A percentile compares a stretch with the other conserved stretches of the same genome.
Conservation (phyloP, 805 yeast genomes). For the Ogataea methanolica region DNA sequence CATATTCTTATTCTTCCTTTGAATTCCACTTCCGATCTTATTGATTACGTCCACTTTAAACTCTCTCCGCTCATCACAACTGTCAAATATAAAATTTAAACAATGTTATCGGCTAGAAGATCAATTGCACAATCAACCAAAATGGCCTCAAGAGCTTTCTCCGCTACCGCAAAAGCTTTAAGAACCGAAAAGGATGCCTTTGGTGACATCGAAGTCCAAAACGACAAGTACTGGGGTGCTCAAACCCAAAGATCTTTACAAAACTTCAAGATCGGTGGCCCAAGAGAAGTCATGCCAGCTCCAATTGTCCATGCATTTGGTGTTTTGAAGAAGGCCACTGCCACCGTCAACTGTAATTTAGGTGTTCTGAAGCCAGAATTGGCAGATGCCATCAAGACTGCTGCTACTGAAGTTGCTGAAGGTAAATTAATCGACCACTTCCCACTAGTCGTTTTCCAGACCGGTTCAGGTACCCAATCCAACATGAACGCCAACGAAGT, state of each 20-base stretch:
- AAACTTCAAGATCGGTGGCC: constrained; percentile 96
- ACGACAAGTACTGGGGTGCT: constrained; percentile 93
- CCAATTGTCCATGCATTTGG: constrained; percentile 93
- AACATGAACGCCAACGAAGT: constrained; percentile 99
- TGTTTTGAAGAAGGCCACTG: constrained; percentile 88
- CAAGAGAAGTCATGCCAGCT: constrained; percentile 83
- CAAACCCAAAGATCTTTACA: constrained; percentile 92
- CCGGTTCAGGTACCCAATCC: constrained; percentile 98
- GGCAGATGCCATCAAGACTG: constrained; percentile 81
- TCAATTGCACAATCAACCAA: constrained; percentile 6
- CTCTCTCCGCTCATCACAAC: too few relatives aligned
- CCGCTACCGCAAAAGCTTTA: constrained; percentile 25
- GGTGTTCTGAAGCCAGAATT: constrained; percentile 83
- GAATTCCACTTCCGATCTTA: neutral
- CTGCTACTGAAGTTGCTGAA: constrained; percentile 91
- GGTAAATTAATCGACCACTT: constrained; percentile 92
- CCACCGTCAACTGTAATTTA: constrained; percentile 77
- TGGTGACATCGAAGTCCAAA: constrained; percentile 90
- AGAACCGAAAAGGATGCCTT: constrained; percentile 94
- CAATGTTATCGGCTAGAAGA: constrained; percentile 25
- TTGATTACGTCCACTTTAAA: neutral
- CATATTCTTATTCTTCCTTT: neutral
- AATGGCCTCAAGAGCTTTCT: constrained; percentile 25
- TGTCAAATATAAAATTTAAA: neutral
- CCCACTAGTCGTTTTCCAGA: constrained; percentile 98